Conservation (phyloP, 768 basidiomycete genomes). For the Lentinula raphanica region DNA sequence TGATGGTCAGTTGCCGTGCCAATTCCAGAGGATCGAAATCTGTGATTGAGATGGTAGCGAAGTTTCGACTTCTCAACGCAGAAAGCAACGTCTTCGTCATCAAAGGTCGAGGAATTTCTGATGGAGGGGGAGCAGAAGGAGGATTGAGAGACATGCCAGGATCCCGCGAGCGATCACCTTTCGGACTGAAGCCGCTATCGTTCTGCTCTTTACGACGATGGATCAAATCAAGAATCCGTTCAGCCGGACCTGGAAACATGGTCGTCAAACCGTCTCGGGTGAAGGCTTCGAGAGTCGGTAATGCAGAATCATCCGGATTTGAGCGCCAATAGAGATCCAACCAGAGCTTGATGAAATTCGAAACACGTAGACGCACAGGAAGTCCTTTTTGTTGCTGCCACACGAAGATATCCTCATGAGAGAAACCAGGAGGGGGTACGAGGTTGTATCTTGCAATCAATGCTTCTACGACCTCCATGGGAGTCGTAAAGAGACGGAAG, state of each 20-base stretch:
- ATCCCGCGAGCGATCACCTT: conserved; percentile 63
- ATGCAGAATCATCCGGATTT: conserved; percentile 63
- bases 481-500: conserved; percentile 86
- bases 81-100: conserved; percentile 77
- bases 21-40: conserved; percentile 93
- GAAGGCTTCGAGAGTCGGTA: conserved; percentile 54
- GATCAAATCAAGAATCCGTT: conserved; percentile 69
- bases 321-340: conserved; percentile 85
- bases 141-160: conserved; percentile 73
- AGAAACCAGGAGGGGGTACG: conserved; percentile 51
- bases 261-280: conserved; percentile 53
- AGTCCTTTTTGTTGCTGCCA: conserved; percentile 89
- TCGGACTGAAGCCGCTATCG: conserved; percentile 46
- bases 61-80: conserved; percentile 62
- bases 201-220: conserved; percentile 46
- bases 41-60: conserved; percentile 59
- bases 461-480: conserved; percentile 67
- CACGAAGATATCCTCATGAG: conserved; percentile 54
- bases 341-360: conserved; percentile 93
- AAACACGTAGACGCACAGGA: conserved; percentile 85
- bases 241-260: conserved; percentile 65
- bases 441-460: conserved; percentile 83
- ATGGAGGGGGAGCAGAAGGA: conserved; percentile 37
- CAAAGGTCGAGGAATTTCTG: conserved; percentile 80
- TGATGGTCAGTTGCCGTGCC: conserved; percentile 88